Base-by-base conservation (phyloP, 2,329 filamentous ascomycete genomes). In the Rutstroemia sp. region DNA sequence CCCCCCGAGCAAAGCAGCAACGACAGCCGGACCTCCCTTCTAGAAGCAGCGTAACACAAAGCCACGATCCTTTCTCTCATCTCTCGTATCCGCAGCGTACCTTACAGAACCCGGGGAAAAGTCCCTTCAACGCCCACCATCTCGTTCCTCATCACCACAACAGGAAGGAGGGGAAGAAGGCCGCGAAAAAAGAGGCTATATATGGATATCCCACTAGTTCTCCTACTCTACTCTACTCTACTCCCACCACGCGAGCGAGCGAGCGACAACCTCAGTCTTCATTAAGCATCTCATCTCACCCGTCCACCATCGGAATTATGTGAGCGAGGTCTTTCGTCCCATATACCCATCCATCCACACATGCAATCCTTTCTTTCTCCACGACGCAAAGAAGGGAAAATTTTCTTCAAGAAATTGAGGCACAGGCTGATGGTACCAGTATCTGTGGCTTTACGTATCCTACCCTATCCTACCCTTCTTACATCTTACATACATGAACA, bases 361-460 rank as follows among this genome's bases (percentile, higher is more conserved):
- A 34, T 14, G 30, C 30, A 34, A 34, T 34, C 7, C 47, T 44
- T 10, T 17, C 25, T n/a, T 39, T 40, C n/a, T 14, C 10, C 42
- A 19, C 38, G 17, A 47, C 27, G 21, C 5, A 25, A 9, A 27
- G 38, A 17, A n/a, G 12, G 14, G 17, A 17, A 19, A 27, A 17
- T 9, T 16, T 23, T 23, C 23, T 23, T 21, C 42, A 27, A 36
- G 23, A 25, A 34, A 48, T 17, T 44, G 38, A 45, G 53, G 53
- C 53, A 56, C 53, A 56, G 53, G 53, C 47, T 56, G 53, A 56
- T 56, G 16, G 16, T 45, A 39, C 39, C 19, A 44, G 51, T 45
- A 34, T 49, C n/a, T 34, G 30, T 34, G 30, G 30, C 30, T 12
- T 34, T 34, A 34, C 30, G 30, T 34, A 34, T 12, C 30, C 30